phyloP scores from a whole-genome alignment of 305 asterid genomes.

The Fraxinus platypoda region DNA sequence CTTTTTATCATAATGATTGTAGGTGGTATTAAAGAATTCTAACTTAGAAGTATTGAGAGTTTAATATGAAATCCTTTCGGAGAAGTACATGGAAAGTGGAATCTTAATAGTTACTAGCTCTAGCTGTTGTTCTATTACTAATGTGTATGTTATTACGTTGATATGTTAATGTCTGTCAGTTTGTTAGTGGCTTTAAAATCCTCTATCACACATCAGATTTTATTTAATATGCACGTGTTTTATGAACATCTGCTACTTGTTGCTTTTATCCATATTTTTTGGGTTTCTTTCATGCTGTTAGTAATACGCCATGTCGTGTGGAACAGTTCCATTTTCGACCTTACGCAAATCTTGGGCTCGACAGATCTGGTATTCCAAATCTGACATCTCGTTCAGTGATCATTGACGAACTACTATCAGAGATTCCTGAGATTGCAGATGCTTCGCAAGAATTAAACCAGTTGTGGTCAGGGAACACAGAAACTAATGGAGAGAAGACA shows the following conservation, averaged over 20 bases:
- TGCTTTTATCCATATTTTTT: neutral
- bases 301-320: slow-evolving; percentile 1
- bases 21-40: neutral
- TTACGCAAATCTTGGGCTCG: slow-evolving; percentile 73
- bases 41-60: neutral
- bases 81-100: neutral
- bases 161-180: neutral
- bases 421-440: slow-evolving; percentile 70
- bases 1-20: neutral
- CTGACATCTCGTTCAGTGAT: slow-evolving; percentile 47
- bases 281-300: neutral
- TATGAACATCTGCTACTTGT: neutral
- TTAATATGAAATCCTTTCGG: neutral
- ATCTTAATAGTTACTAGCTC: neutral
- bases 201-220: neutral
- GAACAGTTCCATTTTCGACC: slow-evolving; percentile 81
- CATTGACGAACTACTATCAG: slow-evolving; percentile 62
- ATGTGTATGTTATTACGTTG: neutral
- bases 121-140: neutral
- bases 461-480: slow-evolving; percentile 39
- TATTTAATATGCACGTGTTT: neutral
- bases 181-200: neutral
- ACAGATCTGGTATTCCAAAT: slow-evolving; percentile 62
- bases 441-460: slow-evolving; percentile 54
- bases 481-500: slow-evolving; percentile 12